Evolutionary conservation across 352 stramenopile genomes (phyloP).

Genomic region (Pythium rishiriense): DNA sequence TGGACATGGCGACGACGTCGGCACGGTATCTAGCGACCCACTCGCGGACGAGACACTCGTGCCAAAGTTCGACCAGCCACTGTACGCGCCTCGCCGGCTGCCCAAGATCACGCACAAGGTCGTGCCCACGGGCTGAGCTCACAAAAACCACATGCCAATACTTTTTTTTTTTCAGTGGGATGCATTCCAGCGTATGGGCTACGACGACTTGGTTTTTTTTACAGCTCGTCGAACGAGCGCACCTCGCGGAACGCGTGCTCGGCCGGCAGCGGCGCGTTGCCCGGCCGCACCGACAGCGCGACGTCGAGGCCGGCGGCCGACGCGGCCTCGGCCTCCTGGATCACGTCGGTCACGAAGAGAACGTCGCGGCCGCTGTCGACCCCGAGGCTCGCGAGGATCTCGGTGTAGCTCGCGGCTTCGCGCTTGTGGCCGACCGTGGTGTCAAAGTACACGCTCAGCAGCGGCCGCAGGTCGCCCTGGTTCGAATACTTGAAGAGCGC

Average conservation of each 20-base stretch:
- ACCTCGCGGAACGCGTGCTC: constrained; percentile 56
- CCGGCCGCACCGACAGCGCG: constrained; percentile 82
- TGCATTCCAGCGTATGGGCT: not conserved
- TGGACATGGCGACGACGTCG: too few species aligned
- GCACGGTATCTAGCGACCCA: too few species aligned
- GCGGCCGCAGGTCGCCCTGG: constrained; percentile 73
- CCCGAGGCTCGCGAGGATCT: constrained; percentile 83
- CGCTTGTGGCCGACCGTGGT: constrained; percentile 83
- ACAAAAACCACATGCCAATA: not conserved
- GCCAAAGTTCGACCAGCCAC: constrained; percentile 19
- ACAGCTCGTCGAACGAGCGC: constrained; percentile 66
- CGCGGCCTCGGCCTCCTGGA: constrained; percentile 84
- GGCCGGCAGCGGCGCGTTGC: constrained; percentile 75
- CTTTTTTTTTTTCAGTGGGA: not conserved
- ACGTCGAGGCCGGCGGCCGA: constrained; percentile 61
- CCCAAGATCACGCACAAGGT: constrained; percentile 26
- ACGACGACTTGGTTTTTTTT: not conserved
- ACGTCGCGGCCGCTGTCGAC: constrained; percentile 79
- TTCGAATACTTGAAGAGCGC: constrained; percentile 87
- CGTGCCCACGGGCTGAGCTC: constrained; percentile 20
- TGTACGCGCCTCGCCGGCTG: constrained; percentile 24
- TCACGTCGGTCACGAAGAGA: constrained; percentile 89
- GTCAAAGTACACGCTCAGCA: constrained; percentile 86
- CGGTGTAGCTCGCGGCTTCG: constrained; percentile 63
- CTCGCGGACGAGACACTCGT: not conserved